Conservation (phyloP, 2,329 filamentous ascomycete species). For the Dactylellina leptospora region DNA sequence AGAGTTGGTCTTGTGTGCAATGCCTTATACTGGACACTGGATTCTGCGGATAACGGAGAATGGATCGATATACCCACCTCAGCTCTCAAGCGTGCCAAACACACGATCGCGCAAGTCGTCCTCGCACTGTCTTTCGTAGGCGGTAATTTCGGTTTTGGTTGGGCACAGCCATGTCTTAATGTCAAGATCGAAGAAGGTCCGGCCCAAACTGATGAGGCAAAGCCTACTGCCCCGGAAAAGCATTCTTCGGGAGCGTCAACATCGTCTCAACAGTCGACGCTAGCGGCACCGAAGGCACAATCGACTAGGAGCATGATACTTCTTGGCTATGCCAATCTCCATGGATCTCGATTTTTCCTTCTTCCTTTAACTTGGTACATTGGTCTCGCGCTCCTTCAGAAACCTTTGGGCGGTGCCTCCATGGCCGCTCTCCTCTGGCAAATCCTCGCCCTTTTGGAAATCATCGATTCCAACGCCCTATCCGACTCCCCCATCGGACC, state of each 20-base stretch:
- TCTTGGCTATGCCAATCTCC: constrained; percentile 90
- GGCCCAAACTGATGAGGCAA: constrained; percentile 36
- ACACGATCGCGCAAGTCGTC: constrained; percentile 80
- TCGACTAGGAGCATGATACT: constrained; percentile 71
- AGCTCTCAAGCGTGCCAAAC: constrained; percentile 75
- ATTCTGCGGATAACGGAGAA: constrained; percentile 84
- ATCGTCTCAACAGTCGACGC: constrained; percentile 61
- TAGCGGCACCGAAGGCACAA: constrained; percentile 52
- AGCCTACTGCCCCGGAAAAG: constrained; percentile 51
- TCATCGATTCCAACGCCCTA: constrained; percentile 70
- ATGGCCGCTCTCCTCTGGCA: constrained; percentile 86
- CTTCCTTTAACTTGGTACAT: constrained; percentile 80
- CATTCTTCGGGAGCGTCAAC: constrained; percentile 47
- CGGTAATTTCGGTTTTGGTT: constrained; percentile 83
- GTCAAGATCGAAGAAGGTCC: constrained; percentile 66
- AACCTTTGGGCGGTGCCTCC: constrained; percentile 91
- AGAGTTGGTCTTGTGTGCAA: constrained; percentile 77
- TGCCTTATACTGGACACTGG: constrained; percentile 85
- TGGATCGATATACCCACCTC: constrained; percentile 74
- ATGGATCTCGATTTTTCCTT: constrained; percentile 88
- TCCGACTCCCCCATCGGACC: constrained; percentile 80
- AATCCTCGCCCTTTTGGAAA: constrained; percentile 78
- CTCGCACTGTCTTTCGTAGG: constrained; percentile 83
- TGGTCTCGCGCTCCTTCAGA: constrained; percentile 81
- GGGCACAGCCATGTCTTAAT: constrained; percentile 83